Evolutionary conservation across 164 flowering plant species (phyloP), one percentile per base, ranked within the genome.

Genomic region (Aristolochia californica): DNA sequence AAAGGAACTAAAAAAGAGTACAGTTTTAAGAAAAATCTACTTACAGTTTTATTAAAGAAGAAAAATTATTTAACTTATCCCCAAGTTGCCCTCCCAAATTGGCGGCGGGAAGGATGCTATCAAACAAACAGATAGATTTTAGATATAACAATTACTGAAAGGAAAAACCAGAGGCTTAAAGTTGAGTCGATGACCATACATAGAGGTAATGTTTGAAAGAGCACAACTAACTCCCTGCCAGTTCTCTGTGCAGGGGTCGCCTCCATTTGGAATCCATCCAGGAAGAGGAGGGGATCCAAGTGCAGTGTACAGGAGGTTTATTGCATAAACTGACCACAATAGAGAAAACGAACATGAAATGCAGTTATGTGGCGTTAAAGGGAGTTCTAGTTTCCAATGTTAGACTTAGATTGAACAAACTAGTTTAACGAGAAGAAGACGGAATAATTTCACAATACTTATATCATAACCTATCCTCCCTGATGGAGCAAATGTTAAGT

Each of bases 211-310:
- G 70, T 90, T 85, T n/a, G 93, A 59, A 68, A 56, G 71, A 21
- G 77, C 87, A 66, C 97, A 90, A 13, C 55, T 61, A 16, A 94
- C 87, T 0, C 99, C 97, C 68, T 78, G 83, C 99, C 99, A 94
- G n/a, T 40, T 25, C 30, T 82, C 88, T 14, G 56, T 64, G 68
- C 99, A 94, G 0, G 99, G 99, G 74, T 94, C 97, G 38, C 91
- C 96, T 59, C 88, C 99, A 57, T 57, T 43, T 20, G 80, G 67
- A 56, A 76, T 25, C 97, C 97, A 94, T 45, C 93, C 90, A 50
- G 59, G 75, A 58, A 90, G 80, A 26, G 77, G 64, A 25, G 97
- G 99, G 28, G 57, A 64, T 20, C 81, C 85, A 57, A 94, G 58
- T 57, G 95, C 69, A 58, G 63, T 69, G 63, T 77, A 83, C 62